Percentiles rank a stretch among this genome's conserved stretches.
phyloP scores from a whole-genome alignment of 495 filamentous ascomycete genomes.

The Cairneyella variabilis region DNA sequence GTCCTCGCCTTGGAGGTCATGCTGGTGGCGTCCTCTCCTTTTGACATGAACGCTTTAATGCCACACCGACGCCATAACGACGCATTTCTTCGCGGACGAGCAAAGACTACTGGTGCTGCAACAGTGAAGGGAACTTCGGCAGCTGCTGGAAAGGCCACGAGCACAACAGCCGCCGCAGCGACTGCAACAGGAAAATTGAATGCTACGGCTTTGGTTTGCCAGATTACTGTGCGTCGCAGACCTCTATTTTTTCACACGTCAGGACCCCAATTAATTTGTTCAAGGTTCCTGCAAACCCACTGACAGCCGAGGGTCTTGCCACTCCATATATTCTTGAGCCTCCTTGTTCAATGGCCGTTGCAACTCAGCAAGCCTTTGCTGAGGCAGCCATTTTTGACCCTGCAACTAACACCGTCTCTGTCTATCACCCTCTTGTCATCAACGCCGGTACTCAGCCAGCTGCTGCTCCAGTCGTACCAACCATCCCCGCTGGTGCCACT shows the following conservation, averaged over 20 bases:
- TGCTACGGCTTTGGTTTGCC: neutral
- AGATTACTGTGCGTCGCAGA: neutral
- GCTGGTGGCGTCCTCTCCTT: neutral
- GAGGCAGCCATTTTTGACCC: neutral
- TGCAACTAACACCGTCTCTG: neutral
- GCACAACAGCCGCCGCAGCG: neutral
- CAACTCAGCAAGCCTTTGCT: constrained; percentile 4
- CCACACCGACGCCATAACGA: neutral
- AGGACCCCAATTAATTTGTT: neutral
- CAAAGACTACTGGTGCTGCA: neutral
- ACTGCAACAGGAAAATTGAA: neutral
- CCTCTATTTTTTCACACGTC: neutral
- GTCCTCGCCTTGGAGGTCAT: neutral
- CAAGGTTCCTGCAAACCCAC: constrained; percentile 1
- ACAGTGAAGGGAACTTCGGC: neutral
- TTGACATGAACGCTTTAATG: neutral
- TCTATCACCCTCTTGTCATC: neutral
- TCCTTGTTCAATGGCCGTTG: constrained; percentile 8
- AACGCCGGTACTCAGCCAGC: neutral
- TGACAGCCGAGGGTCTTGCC: neutral
- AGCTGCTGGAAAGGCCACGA: neutral
- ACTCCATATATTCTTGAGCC: constrained; percentile 2
- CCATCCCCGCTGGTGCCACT: neutral
- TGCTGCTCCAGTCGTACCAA: neutral
- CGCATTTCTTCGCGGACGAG: too few species aligned